Evolutionary conservation across 2,329 filamentous ascomycete genomes (phyloP), one percentile per base, ranked within the genome.

Genomic region (Cercospora sp.): DNA sequence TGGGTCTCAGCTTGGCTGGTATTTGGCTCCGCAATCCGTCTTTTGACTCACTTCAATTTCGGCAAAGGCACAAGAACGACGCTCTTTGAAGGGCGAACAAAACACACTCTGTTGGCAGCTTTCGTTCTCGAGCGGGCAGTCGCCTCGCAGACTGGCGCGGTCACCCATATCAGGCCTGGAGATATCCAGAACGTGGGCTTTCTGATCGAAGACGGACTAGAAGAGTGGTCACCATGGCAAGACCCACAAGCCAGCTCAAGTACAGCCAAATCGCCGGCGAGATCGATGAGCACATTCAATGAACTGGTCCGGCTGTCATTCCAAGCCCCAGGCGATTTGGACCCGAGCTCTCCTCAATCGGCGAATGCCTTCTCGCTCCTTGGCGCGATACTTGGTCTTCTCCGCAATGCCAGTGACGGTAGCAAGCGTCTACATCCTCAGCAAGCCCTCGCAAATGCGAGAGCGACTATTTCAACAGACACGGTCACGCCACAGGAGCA

Each of bases 181-280:
- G 84, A 87, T 62, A 76, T 87, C 28, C 77, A 81, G n/a, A 77
- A 78, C 42, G 75, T 83, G 31, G 84, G 84, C 9, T 77, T 79
- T 2, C 80, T 90, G 2, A 83, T 87, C 28, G 89, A 91, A 76
- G 88, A 91, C 72, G 89, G 89, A 1, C 79, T 90, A 20, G 90
- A 92, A 74, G 90, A 92, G 79, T 92, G 90, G 90, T 88, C 90
- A 71, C 87, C 89, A 1, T 93, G 90, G 90, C 82, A 83, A 18
- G 86, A 88, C 61, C 75, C 76, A 26, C 62, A 60, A 20, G 51
- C 67, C 12, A 59, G 55, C 48, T 62, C 64, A 6, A 61, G 57
- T 13, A 18, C 28, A 82, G 83, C 68, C 73, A 82, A 66, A 78
- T 79, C 70, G 69, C 80, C 69, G 69, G 75, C 65, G 28, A 74